Evolutionary conservation across 306 rosid species (phyloP), one percentile per base, ranked within the genome.

Genomic region (Dryas drummondii): DNA sequence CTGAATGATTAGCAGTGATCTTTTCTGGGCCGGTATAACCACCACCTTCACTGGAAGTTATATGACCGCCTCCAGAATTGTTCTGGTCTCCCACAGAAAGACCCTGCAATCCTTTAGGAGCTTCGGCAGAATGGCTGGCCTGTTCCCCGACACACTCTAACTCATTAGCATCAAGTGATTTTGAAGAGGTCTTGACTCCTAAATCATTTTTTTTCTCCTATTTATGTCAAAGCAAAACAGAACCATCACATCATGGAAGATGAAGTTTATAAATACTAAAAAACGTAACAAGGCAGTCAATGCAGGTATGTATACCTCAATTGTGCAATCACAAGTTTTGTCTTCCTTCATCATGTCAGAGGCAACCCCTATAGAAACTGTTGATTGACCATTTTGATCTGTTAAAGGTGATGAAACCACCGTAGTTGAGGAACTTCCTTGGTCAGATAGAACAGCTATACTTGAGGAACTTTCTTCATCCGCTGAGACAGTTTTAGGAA

Each of bases 231-330:
- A 63, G 40, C 6, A 51, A 59, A 59, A 60, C 48, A 46, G n/a
- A 48, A 1, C 52, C 66, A 64, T 48, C 45, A 71, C 8, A 37
- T 66, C 42, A 51, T 58, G 22, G 51, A 55, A 19, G 5, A 42
- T 54, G 8, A 22, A 54, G 51, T 53, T 49, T 14, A 58, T 46
- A 32, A 61, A 15, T 41, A 50, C 60, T 5, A 10, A 47, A 56
- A 69, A 58, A 15, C 26, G 67, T 44, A 17, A 53, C 11, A 17
- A 16, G 37, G 54, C 56, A 27, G 55, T 32, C 12, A 72, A 42
- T 56, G 52, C 19, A 9, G 0, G 64, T 16, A 70, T 73, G 19
- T 59, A 27, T 81, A 86, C 88, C 84, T 81, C 81, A 66, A 66
- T 74, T 47, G n/a, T 12, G 66, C 44, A 56, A n/a, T 54, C 76